Conservation (phyloP, 2,329 filamentous ascomycete species). For the Aureobasidium sp. region DNA sequence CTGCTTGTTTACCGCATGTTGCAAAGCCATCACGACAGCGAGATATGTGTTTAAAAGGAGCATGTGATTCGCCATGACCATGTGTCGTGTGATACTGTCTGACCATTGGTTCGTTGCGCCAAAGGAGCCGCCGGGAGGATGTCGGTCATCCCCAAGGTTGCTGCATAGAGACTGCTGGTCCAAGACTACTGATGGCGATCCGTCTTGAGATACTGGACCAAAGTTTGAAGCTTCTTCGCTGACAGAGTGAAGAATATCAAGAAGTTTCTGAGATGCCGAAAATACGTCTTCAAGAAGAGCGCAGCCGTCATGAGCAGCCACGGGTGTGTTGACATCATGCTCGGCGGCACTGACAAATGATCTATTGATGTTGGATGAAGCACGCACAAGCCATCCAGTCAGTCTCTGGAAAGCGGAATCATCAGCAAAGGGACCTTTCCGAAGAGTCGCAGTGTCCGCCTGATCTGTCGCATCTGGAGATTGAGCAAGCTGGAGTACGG, state of each 20-base stretch:
- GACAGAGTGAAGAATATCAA: background rate
- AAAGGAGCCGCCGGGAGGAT: background rate
- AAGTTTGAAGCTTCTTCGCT: background rate
- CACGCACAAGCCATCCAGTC: background rate
- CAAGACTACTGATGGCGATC: background rate
- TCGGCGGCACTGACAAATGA: background rate
- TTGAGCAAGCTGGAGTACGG: background rate
- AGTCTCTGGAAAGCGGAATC: background rate
- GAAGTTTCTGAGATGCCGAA: background rate
- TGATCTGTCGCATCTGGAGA: background rate
- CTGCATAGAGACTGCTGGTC: background rate
- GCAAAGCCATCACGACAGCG: background rate
- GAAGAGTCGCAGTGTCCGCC: background rate
- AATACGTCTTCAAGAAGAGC: background rate
- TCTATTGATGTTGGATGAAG: background rate
- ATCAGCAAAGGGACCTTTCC: background rate
- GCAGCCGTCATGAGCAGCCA: background rate
- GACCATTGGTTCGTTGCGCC: background rate
- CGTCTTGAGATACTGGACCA: background rate
- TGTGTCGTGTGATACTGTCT: background rate
- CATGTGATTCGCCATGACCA: background rate
- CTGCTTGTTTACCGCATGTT: background rate
- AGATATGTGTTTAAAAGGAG: background rate
- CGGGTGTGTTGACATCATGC: too few species aligned
- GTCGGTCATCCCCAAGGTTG: too few species aligned